Evolutionary conservation across 1,284 basidiomycete species (phyloP), one percentile per base, ranked within the genome.

Genomic region (Puccinia horiana): DNA sequence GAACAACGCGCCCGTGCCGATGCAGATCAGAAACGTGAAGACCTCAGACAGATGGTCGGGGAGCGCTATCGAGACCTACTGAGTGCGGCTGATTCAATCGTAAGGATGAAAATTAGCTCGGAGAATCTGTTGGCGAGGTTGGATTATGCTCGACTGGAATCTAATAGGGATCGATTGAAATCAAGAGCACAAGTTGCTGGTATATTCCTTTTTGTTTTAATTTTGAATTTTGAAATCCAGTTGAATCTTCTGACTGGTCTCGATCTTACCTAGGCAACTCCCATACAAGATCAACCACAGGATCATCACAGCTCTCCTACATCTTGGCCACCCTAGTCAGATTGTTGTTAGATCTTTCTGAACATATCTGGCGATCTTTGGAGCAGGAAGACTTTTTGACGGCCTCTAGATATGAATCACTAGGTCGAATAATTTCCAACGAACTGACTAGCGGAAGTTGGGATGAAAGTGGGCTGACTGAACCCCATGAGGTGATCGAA

Each of bases 331-430:
- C 76, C 65, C 76, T 79, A 6, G 32, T 79, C 32, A 67, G 65
- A 49, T 49, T 79, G n/a, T 20, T 70, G 32, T 23, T 79, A 4
- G 76, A 69, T 54, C 65, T 79, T 32, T 56, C 65, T 26, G 76
- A 79, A 56, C 65, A 79, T 37, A 79, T 79, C 61, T 79, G 76
- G 76, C 40, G 65, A n/a, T 79, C 76, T 16, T 49, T 79, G 1
- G 76, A 79, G 40, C 76, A 52, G 12, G 61, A 67, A 37, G 61
- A 67, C 52, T 79, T 79, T 37, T 35, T 79, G 26, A 35, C 26
- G 29, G 61, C 76, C 14, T 42, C 76, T 26, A 58, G 76, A 14
- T 70, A 63, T 56, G 63, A 79, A 69, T 61, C 65, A 1, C 26
- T 79, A 23, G 76, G 76, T 0, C 40, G 76, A 37, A 70, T 79